Evolutionary conservation across 164 flowering plant species (phyloP), one percentile per base, ranked within the genome.

Genomic region (Houttuynia cordata): DNA sequence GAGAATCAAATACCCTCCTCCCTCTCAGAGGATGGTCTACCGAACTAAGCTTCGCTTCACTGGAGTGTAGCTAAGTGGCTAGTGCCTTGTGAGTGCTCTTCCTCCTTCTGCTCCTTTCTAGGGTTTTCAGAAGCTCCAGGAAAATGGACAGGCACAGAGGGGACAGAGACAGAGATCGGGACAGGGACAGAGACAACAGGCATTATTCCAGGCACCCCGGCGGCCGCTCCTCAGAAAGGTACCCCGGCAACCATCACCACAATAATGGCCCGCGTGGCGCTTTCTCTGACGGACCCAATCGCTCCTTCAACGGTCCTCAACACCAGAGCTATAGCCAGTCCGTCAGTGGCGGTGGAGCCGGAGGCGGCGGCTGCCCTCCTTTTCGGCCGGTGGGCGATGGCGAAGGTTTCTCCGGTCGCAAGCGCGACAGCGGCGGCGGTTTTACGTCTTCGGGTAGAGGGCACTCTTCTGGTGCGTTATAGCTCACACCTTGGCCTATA

Each of bases 361-460:
- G 57, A 14, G 57, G 34, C 23, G 57, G 57, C 9, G 10, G 25
- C 12, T 22, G 56, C 57, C 49, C 5, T 45, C 49, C 49, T 45
- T 54, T 54, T 15, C 57, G 34, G 18, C 57, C 57, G 17, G 18
- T 54, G 57, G 57, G 57, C 24, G 57, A 34, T 6, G 57, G 56
- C 10, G 57, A 34, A 8, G 57, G 34, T 34, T 30, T 23, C 30
- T 23, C 57, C 34, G 23, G 57, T 21, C 57, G 30, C 34, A 54
- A 54, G 18, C 57, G 57, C 18, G 18, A 24, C 15, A 54, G 57
- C 57, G 30, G 57, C 57, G 57, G 57, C 12, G 57, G 57, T 17
- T 54, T 54, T 24, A 34, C 30, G 18, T 54, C 57, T 1, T 54
- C 57, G n/a, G 57, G 57, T 1, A 54, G 57, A 54, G 57, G 57